Base-by-base conservation (phyloP, 1,139 yeast genomes). In the Geotrichum histeridarum region DNA sequence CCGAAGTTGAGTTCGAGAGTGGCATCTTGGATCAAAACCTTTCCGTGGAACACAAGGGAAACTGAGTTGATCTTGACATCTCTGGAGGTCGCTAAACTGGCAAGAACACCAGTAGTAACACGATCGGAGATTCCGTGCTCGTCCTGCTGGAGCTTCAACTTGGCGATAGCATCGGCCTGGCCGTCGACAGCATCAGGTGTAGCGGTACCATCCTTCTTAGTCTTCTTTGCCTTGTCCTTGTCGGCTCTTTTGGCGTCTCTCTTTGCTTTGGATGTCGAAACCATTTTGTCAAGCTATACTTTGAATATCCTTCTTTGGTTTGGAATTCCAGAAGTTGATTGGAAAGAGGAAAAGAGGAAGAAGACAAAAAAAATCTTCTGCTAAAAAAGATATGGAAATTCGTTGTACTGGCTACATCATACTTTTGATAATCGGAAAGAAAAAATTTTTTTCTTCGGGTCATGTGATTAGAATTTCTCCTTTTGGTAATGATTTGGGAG, bases 91-190 rank as follows among this genome's bases (percentile, higher is more conserved):
- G 71, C 79, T 71, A 93, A 77, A 51, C 96, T 88, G 59, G 86
- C 93, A 70, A 93, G 78, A 54, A 94, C 99, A 78, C 99, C 99
- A 45, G 99, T 93, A 64, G 94, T 87, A 61, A 93, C 99, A 78
- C 99, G 88, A 73, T 93, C 99, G 46, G 96, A 88, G 57, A 93
- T 71, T 64, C 98, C 98, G 67, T 90, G 84, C 69, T 87, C 85
- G 72, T 93, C 98, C 69, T 87, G 85, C 75, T 93, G 99, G 68
- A 91, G 76, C 73, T 91, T 91, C 74, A 93, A 79, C 73, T 88
- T 85, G 60, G 84, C 88, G 69, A 93, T 82, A 71, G 83, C 88
- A 60, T 84, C 81, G 50, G 89, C 85, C 44, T 86, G 82, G 48
- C 63, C 68, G 36, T 62, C 65, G 57, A 78, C 80, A 49, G 82